Percentiles rank a stretch among this genome's conserved stretches.
Evolutionary conservation across 208 protist genomes (phyloP).

Genomic region (Jaenimonas drosophilae): DNA sequence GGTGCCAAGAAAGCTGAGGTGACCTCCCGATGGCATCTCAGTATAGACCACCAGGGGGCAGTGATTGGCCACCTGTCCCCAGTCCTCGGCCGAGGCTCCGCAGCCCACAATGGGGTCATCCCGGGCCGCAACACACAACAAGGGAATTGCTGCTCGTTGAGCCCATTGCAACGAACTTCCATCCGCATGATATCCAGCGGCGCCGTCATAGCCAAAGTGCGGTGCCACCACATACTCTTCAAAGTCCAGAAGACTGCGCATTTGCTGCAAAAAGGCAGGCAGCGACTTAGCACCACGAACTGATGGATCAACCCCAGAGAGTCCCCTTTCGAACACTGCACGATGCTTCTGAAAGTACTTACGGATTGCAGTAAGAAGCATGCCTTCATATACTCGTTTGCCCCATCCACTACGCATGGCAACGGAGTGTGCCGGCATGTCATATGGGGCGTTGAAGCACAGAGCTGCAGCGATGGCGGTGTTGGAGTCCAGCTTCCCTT

Average conservation of each 20-base stretch:
- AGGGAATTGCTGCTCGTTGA: conserved; percentile 8
- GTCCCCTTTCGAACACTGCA: conserved; percentile 9
- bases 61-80: conserved; percentile 21
- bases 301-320: conserved; percentile 7
- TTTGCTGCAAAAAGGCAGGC: no score
- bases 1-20: conserved; percentile 32
- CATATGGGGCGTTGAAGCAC: conserved; percentile 28
- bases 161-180: conserved; percentile 22
- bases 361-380: conserved; percentile 15
- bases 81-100: conserved; percentile 12
- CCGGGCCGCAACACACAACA: conserved; percentile 26
- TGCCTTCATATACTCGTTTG: conserved; percentile 18
- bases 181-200: conserved; percentile 33
- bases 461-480: conserved; percentile 8
- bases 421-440: conserved; percentile 23
- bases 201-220: conserved; percentile 29
- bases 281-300: no score
- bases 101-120: conserved; percentile 33
- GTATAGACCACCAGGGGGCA: conserved; percentile 34
- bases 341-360: conserved; percentile 31
- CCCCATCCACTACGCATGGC: conserved; percentile 10
- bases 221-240: conserved; percentile 31
- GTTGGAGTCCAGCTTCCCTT: conserved; percentile 17
- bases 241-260: conserved; percentile 24
- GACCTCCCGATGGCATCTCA: conserved; percentile 42